Evolutionary conservation across 805 yeast species (phyloP), one percentile per base, ranked within the genome.

Genomic region (Ogataea nonfermentans): DNA sequence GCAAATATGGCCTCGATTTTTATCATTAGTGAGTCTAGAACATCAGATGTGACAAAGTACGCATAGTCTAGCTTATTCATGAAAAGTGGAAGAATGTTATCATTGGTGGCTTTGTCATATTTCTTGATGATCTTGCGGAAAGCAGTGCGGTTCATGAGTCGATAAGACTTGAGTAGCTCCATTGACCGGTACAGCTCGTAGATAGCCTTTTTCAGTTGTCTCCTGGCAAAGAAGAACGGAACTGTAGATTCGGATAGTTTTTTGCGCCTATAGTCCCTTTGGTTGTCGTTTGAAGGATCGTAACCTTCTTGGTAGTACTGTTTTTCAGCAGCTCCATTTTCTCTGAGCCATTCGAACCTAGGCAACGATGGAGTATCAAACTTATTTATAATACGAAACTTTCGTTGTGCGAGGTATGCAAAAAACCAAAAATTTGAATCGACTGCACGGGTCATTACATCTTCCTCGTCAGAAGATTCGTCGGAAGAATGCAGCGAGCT

Each of bases 51-150:
- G 22, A 74, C 71, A 56, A 84, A 81, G 50, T 78, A 71, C n/a
- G 79, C 60, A 3, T 56, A 49, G 45, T 80, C 79, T 6, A 85
- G 73, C 38, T 74, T 76, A 14, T 68, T 69, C 78, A 81, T 71
- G 55, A 78, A 87, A 3, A 57, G 46, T 0, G 65, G 59, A 9
- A 77, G 66, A 4, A 72, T 49, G 1, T 66, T 50, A 8, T 76
- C 66, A 9, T 66, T 57, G 2, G 81, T 71, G 4, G 81, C 71
- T 55, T 93, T 93, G 62, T 93, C 99, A 57, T 78, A 90, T 60
- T 93, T 93, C 57, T 93, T 93, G 43, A 88, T 71, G 53, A 93
- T 80, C 55, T 93, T 93, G 37, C 96, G 74, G 53, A 90, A 79
- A 0, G 95, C 99, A 0, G 95, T 89, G 22, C 89, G 71, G 62